Evolutionary conservation across 495 filamentous ascomycete genomes (phyloP), one percentile per base, ranked within the genome.

Genomic region (Tirmania nivea): DNA sequence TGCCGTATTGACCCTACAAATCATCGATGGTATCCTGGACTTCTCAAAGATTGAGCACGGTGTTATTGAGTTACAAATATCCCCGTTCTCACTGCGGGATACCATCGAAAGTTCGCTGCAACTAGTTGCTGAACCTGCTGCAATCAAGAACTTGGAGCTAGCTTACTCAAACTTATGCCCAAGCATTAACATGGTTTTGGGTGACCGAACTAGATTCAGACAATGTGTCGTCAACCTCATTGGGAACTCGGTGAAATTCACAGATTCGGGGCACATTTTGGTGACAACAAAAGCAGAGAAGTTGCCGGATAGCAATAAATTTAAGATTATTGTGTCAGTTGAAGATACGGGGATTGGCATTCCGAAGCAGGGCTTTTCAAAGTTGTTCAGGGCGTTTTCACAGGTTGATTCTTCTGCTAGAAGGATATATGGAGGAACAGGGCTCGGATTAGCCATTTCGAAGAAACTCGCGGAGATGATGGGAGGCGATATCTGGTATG

Each of bases 231-330:
- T 83, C 49, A 83, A 83, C 56, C 68, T 83, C n/a, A 74, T 82
- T 47, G 79, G 79, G 9, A 83, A 83, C 58, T 79, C 79, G 1
- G 78, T 83, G 62, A 83, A 83, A 56, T 83, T 83, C 56, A 83
- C 79, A 2, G 59, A 75, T 3, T 70, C 71, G 19, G 79, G 79
- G 39, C 78, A 83, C 60, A 75, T 83, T 25, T 73, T 64, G 12
- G 62, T 64, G 36, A 64, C 54, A 3, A 63, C 62, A 2, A 51
- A 58, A 48, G 59, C 62, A n/a, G 45, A 55, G 47, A 56, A 48
- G 45, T 35, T 56, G 52, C 53, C 53, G 8, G 35, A 51, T 12
- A 37, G 37, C 19, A n/a, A 14, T 14, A 60, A 57, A 16, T 64
- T 56, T 56, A 59, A 53, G 21, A 51, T 64, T 34, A 34, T 52